A percentile compares a stretch with the other conserved stretches of the same genome.
Conservation (phyloP, 208 protist genomes). For the Wallacemonas sp. region DNA sequence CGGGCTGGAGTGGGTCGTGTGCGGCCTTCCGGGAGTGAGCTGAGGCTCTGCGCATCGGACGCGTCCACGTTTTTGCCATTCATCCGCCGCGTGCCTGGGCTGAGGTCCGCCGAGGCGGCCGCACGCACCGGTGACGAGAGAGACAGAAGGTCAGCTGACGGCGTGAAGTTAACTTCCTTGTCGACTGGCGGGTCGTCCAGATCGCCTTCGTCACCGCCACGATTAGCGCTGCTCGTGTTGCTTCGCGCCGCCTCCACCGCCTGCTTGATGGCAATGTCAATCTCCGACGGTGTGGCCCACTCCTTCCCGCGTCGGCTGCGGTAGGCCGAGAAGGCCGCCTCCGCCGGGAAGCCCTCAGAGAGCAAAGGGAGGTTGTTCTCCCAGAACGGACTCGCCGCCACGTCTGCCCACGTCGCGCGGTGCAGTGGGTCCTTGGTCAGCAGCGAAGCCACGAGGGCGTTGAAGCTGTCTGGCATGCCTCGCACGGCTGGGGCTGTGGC, state of each 20-base stretch:
- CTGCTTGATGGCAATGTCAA: slow-evolving; percentile 27
- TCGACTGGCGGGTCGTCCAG: slow-evolving; percentile 32
- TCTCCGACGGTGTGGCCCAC: slow-evolving; percentile 26
- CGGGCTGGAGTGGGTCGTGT: neutral
- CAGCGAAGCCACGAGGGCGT: slow-evolving; percentile 60
- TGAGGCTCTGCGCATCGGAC: neutral
- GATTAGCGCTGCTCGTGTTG: slow-evolving; percentile 27
- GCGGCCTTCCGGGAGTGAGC: neutral
- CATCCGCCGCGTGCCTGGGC: neutral
- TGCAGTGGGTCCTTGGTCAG: slow-evolving; percentile 83
- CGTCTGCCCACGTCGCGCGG: slow-evolving; percentile 77
- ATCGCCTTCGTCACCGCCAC: slow-evolving; percentile 34
- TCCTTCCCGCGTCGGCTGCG: slow-evolving; percentile 13
- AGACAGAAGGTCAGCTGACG: neutral
- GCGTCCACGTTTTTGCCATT: neutral
- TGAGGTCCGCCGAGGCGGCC: neutral
- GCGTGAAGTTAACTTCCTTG: slow-evolving; percentile 75
- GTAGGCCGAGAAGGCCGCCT: slow-evolving; percentile 72
- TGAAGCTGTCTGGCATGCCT: slow-evolving; percentile 53
- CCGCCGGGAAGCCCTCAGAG: slow-evolving; percentile 32
- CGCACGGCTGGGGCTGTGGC: slow-evolving; percentile 30
- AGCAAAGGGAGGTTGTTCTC: slow-evolving; percentile 45
- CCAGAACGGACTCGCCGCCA: slow-evolving; percentile 83
- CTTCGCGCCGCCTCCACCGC: slow-evolving; percentile 33
- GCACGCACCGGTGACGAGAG: neutral